A percentile compares a stretch with the other conserved stretches of the same genome.
These are phyloP conservation scores for Drechslerella dactyloides DNA, from an alignment of 2,329 filamentous ascomycete species.

Conservation along the genomic window DNA sequence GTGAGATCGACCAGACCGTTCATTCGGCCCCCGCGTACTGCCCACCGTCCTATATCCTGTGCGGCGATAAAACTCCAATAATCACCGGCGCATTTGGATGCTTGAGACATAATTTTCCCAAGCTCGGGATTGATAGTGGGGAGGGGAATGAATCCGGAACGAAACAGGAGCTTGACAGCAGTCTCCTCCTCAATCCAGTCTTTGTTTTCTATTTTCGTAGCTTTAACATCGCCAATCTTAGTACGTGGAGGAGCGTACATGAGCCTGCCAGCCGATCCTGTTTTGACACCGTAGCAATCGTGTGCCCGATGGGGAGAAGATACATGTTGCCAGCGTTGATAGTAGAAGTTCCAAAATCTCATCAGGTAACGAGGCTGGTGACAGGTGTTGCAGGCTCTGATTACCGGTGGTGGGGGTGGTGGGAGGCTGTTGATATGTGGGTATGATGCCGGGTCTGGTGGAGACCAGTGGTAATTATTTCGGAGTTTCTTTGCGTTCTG, in stretches of 20 bases:
- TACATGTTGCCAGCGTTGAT: slow-evolving; percentile 42
- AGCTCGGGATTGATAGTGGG: slow-evolving; percentile 12
- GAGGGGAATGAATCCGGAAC: slow-evolving; percentile 26
- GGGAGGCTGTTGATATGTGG: slow-evolving; percentile 13
- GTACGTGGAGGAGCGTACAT: slow-evolving; percentile 32
- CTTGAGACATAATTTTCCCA: slow-evolving; percentile 9
- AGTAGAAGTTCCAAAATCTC: slow-evolving; percentile 47
- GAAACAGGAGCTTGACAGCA: slow-evolving; percentile 33
- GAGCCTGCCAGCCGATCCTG: slow-evolving; percentile 26
- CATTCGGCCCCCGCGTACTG: slow-evolving; percentile 24
- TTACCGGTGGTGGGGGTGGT: slow-evolving; percentile 34
- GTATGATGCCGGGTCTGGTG: slow-evolving; percentile 28
- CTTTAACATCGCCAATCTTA: slow-evolving; percentile 4
- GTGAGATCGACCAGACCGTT: slow-evolving; percentile 35
- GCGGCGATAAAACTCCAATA: slow-evolving; percentile 1
- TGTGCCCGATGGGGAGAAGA: slow-evolving; percentile 27
- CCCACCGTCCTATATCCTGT: slow-evolving; percentile 13
- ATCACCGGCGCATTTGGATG: neutral
- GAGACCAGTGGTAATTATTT: slow-evolving; percentile 17
- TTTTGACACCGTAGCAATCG: slow-evolving; percentile 18
- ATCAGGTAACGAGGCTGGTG: slow-evolving; percentile 37
- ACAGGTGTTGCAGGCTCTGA: slow-evolving; percentile 31
- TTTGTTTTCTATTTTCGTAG: slow-evolving; percentile 19
- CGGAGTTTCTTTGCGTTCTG: slow-evolving; percentile 39
- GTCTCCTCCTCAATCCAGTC: slow-evolving; percentile 47